Evolutionary conservation across 495 filamentous ascomycete species (phyloP).

Genomic region (Penicillium fimorum): DNA sequence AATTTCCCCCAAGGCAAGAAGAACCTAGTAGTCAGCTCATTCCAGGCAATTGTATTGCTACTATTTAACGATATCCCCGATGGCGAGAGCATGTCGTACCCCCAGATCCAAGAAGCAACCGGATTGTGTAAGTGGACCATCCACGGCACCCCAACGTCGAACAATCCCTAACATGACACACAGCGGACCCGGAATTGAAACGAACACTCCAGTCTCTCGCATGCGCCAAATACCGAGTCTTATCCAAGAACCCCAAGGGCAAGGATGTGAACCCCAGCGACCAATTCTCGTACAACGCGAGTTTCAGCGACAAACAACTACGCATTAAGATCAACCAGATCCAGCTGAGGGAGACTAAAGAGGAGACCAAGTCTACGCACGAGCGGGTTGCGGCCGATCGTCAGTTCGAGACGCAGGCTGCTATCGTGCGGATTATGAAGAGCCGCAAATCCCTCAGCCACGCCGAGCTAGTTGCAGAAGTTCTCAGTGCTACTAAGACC

Average conservation of each 20-base stretch:
- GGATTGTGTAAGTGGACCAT: slow-evolving; percentile 56
- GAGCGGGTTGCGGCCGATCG: slow-evolving; percentile 84
- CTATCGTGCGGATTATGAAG: slow-evolving; percentile 98
- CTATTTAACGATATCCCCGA: slow-evolving; percentile 77
- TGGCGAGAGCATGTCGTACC: slow-evolving; percentile 60
- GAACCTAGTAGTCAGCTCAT: slow-evolving; percentile 81
- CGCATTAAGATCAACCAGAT: slow-evolving; percentile 98
- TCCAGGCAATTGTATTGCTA: slow-evolving; percentile 87
- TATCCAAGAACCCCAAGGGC: slow-evolving; percentile 81
- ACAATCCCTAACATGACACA: slow-evolving; percentile 17
- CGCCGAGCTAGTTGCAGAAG: slow-evolving; percentile 75
- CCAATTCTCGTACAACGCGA: slow-evolving; percentile 73
- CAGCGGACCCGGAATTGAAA: slow-evolving; percentile 72
- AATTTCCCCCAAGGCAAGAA: slow-evolving; percentile 74
- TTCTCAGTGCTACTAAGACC: slow-evolving; percentile 82
- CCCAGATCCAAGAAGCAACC: slow-evolving; percentile 66
- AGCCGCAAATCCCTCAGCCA: slow-evolving; percentile 82
- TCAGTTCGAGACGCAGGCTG: slow-evolving; percentile 94
- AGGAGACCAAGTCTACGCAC: slow-evolving; percentile 91
- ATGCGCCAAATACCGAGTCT: slow-evolving; percentile 82
- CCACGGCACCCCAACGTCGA: slow-evolving; percentile 14
- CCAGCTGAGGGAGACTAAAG: slow-evolving; percentile 88
- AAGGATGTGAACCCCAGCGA: slow-evolving; percentile 75
- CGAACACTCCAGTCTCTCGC: slow-evolving; percentile 93
- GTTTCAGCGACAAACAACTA: slow-evolving; percentile 77